Conservation (phyloP, 2,329 filamentous ascomycete species). For the Aureobasidium melanogenum region DNA sequence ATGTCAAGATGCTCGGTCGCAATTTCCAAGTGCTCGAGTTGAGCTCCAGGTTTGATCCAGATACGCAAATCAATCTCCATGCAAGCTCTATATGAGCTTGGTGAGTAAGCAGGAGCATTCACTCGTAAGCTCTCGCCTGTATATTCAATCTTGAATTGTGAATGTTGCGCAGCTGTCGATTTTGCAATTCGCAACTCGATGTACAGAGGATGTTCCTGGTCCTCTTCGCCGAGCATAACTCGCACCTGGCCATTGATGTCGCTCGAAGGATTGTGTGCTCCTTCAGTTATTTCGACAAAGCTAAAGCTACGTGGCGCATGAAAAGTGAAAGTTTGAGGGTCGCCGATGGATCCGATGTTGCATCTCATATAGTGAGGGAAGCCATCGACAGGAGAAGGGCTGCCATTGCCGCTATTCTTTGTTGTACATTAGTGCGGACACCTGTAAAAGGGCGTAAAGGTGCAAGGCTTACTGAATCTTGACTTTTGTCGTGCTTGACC, state of each 20-base stretch:
- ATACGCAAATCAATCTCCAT: conserved; percentile 30
- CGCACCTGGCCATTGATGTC: conserved; percentile 31
- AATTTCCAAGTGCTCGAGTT: conserved; percentile 28
- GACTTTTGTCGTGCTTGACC: not conserved
- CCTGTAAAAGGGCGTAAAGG: not conserved
- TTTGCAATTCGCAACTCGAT: conserved; percentile 30
- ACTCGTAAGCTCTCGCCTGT: conserved; percentile 17
- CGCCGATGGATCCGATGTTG: not conserved
- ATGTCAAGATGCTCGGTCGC: conserved; percentile 30
- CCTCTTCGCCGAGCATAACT: conserved; percentile 26
- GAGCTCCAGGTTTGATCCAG: conserved; percentile 27
- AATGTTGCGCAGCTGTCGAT: conserved; percentile 24
- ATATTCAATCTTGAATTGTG: conserved; percentile 23
- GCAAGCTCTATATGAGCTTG: conserved; percentile 21
- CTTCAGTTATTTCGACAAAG: conserved; percentile 20
- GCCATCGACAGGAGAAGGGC: not conserved
- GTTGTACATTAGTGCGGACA: not conserved
- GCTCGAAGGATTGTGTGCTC: conserved; percentile 15
- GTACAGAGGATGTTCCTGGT: conserved; percentile 28
- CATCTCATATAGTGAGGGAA: not conserved
- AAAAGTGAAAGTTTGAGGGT: not conserved
- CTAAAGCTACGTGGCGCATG: not conserved
- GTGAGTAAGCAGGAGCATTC: conserved; percentile 15
- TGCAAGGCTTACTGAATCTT: not conserved
- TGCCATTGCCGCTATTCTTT: not conserved